These are phyloP conservation scores for Rheum nobile DNA, from an alignment of 148 eudicot species.

Conservation along the genomic window DNA sequence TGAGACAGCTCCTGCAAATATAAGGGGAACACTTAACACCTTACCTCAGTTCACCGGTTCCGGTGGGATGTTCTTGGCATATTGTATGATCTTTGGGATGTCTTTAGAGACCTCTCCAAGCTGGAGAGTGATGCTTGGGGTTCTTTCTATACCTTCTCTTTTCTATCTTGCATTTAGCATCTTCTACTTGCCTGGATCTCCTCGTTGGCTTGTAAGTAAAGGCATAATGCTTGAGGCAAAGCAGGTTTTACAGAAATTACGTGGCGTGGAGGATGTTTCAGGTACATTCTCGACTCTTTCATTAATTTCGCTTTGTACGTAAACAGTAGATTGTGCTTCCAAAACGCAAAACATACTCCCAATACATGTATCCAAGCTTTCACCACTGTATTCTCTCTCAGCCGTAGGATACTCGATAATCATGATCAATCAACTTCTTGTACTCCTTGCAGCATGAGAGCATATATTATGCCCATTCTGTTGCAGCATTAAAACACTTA, in stretches of 20 bases:
- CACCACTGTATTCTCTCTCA: not conserved
- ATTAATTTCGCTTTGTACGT: not conserved
- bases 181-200: constrained; percentile 83
- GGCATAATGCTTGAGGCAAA: constrained; percentile 87
- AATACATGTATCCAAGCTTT: not conserved
- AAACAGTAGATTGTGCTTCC: not conserved
- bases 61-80: constrained; percentile 74
- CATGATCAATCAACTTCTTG: not conserved
- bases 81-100: constrained; percentile 80
- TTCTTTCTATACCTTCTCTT: constrained; percentile 73
- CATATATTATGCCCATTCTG: not conserved
- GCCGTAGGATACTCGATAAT: not conserved
- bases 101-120: constrained; percentile 58
- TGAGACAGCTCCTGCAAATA: constrained; percentile 89
- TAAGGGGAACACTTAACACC: constrained; percentile 73
- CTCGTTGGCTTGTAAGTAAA: constrained; percentile 94
- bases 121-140: constrained; percentile 88
- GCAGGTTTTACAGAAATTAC: constrained; percentile 59
- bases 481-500: not conserved
- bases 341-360: not conserved
- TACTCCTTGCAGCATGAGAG: not conserved
- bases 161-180: constrained; percentile 48
- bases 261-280: constrained; percentile 75
- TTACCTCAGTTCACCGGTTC: constrained; percentile 89
- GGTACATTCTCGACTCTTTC: constrained; percentile 26